These are phyloP conservation scores for Jacaranda mimosifolia DNA, from an alignment of 257 asterid species.

Conservation along the genomic window DNA sequence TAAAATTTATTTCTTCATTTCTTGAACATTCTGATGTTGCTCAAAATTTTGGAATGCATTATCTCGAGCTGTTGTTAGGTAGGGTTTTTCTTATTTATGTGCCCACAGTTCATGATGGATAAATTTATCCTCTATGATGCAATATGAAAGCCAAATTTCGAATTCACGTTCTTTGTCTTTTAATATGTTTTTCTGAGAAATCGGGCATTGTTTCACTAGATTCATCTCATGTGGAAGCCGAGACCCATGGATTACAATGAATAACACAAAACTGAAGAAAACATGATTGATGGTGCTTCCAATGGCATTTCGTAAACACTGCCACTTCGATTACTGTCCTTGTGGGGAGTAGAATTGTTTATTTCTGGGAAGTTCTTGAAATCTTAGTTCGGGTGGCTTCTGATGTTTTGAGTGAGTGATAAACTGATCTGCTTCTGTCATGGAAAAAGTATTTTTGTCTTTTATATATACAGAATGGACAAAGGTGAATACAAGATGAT, in stretches of 20 bases:
- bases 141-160: neutral
- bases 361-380: neutral
- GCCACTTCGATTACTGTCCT: neutral
- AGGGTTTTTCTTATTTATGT: neutral
- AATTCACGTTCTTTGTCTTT: neutral
- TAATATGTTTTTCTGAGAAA: neutral
- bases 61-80: neutral
- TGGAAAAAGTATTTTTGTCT: neutral
- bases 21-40: slow-evolving; percentile 22
- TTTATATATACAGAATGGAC: neutral
- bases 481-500: slow-evolving; percentile 15
- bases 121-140: neutral
- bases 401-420: neutral
- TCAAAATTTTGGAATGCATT: slow-evolving; percentile 19
- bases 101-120: slow-evolving; percentile 7
- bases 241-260: slow-evolving; percentile 26
- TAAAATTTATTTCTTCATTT: neutral
- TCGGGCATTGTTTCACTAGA: neutral
- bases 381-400: slow-evolving; percentile 23
- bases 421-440: slow-evolving; percentile 2
- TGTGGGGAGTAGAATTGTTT: slow-evolving; percentile 13
- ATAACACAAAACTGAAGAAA: neutral
- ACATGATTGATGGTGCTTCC: neutral
- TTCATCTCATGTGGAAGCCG: slow-evolving; percentile 27
- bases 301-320: neutral